Percentiles rank a stretch among this genome's conserved stretches.
These are phyloP conservation scores for Plantago elongata DNA, from an alignment of 257 asterid genomes.

Conservation along the genomic window DNA sequence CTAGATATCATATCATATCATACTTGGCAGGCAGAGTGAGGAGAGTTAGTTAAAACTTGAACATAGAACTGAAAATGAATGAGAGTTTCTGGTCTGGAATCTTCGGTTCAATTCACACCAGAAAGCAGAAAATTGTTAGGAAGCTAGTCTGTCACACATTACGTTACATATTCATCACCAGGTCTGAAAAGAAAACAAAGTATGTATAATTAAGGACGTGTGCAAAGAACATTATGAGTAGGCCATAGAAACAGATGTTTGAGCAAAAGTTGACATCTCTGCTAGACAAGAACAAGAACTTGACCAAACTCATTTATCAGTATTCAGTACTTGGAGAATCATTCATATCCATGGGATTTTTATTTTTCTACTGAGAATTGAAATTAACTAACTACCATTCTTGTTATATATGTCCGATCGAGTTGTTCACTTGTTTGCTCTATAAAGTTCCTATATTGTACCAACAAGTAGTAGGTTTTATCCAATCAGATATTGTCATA, in stretches of 20 bases:
- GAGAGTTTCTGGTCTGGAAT: background rate
- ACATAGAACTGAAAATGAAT: background rate
- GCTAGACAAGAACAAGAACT: background rate
- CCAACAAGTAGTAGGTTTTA: too few species aligned
- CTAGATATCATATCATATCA: too few species aligned
- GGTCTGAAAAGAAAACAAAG: background rate
- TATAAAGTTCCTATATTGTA: too few species aligned
- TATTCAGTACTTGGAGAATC: background rate
- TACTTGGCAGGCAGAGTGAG: too few species aligned
- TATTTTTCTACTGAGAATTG: too few species aligned
- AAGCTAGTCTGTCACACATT: background rate
- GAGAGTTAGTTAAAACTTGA: background rate
- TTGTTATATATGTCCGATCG: background rate
- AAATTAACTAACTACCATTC: background rate
- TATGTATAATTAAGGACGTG: too few species aligned
- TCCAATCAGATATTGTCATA: too few species aligned
- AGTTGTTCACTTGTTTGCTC: too few species aligned
- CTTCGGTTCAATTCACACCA: background rate
- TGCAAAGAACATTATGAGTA: slow-evolving; percentile 2
- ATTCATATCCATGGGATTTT: background rate
- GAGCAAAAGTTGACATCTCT: background rate
- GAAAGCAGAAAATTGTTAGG: background rate
- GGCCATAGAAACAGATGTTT: background rate
- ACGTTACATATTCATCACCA: background rate
- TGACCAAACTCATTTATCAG: background rate